Evolutionary conservation across 176 grass and related monocot genomes (phyloP).

Genomic region (Aegilops sharonensis): DNA sequence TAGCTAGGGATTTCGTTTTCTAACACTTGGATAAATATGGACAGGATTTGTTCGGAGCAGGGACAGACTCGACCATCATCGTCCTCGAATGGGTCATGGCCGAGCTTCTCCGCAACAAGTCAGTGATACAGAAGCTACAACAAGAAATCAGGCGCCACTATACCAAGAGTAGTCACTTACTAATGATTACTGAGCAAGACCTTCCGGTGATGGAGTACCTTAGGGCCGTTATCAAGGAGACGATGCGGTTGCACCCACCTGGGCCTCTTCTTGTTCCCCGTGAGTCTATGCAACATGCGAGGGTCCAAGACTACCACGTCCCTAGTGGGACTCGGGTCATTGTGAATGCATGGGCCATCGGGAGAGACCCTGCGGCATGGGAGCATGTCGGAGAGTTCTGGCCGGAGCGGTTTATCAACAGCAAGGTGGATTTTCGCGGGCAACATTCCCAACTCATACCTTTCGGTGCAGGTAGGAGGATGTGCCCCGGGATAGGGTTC

Average conservation of each 20-base stretch:
- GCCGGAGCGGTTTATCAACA: not conserved
- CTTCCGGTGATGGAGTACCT: conserved; percentile 3
- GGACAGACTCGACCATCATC: not conserved
- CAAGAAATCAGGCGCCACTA: not conserved
- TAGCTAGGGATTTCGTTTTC: not conserved
- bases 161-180: not conserved
- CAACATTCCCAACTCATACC: conserved; percentile 29
- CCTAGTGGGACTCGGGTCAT: not conserved
- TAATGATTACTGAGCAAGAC: not conserved
- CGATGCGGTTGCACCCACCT: conserved; percentile 13
- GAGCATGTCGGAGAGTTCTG: not conserved
- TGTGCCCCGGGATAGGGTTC: conserved; percentile 21
- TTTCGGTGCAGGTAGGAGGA: conserved; percentile 33
- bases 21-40: not conserved
- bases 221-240: conserved; percentile 21
- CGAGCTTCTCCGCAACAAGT: not conserved
- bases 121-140: not conserved
- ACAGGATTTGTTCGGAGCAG: not conserved
- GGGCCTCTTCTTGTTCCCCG: not conserved
- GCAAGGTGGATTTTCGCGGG: conserved; percentile 6
- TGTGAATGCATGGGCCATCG: not conserved
- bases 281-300: not conserved
- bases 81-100: not conserved
- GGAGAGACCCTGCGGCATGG: not conserved
- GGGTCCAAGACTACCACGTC: not conserved